Evolutionary conservation across 768 basidiomycete species (phyloP), one percentile per base, ranked within the genome.

Genomic region (Tulasnella sp.): DNA sequence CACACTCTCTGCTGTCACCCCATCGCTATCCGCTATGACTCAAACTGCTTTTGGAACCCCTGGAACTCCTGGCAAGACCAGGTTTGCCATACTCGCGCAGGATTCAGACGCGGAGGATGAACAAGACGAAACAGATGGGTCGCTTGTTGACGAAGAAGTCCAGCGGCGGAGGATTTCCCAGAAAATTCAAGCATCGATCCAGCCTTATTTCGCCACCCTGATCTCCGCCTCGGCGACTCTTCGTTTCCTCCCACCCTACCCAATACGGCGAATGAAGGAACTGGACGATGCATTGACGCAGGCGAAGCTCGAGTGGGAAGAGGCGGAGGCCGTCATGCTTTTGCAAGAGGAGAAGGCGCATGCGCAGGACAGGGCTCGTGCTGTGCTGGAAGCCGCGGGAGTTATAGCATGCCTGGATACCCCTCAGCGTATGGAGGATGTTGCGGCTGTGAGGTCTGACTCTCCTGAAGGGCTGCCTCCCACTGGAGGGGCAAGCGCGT

Each of bases 201-300:
- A 85, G 37, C 85, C 87, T 1, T 99, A 96, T 67, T 72, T 75
- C 62, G 80, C 74, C 60, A 92, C 87, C 1, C 90, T 91, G 65
- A 86, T 97, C 29, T 98, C 96, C 1, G 87, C 91, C 40, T 97
- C 93, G 2, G 86, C 93, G 0, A 90, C 92, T 0, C 72, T 97
- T 45, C 80, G 89, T 4, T 96, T 96, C 67, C 87, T 84, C 12
- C 91, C 94, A 21, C 96, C 96, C 3, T 84, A 88, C 65, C 85
- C 92, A 6, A 78, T 99, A 37, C 74, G 78, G 2, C 77, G 78
- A 43, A 96, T 98, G 90, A 84, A 86, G 64, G 83, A 87, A 62
- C 72, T 97, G 5, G 92, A 98, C 63, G 78, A 83, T 21, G 75
- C 82, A 55, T 75, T 94, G n/a, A 71, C 75, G 32, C 73, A 74